Conservation (phyloP, 2,329 filamentous ascomycete genomes). For the Triangularia setosa region DNA sequence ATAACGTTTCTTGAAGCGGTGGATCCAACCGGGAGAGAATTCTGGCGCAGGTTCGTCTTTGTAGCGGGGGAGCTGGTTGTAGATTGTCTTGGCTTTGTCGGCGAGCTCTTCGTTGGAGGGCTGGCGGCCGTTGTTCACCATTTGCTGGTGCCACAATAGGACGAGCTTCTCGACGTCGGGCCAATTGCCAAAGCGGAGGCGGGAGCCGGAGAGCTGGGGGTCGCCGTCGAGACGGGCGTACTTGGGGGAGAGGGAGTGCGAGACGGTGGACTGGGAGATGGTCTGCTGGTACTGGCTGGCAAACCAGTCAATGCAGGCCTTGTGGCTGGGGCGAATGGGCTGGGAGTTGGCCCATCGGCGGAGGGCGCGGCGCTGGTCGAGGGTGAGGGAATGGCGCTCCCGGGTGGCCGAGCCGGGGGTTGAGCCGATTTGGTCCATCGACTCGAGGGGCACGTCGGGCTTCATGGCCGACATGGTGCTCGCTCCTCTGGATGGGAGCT, state of each 20-base stretch:
- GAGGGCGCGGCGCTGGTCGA: constrained; percentile 58
- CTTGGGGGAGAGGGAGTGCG: constrained; percentile 58
- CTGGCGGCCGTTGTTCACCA: constrained; percentile 49
- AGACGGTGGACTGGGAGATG: constrained; percentile 61
- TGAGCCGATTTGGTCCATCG: neutral
- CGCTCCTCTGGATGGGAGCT: neutral
- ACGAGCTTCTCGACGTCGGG: constrained; percentile 59
- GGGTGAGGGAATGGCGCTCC: constrained; percentile 57
- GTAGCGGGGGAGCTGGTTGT: constrained; percentile 55
- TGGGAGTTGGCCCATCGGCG: constrained; percentile 58
- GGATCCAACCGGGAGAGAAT: constrained; percentile 62
- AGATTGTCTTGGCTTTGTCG: constrained; percentile 59
- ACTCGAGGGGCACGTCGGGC: constrained; percentile 10
- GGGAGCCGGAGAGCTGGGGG: constrained; percentile 58
- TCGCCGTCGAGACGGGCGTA: constrained; percentile 60
- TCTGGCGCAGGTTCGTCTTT: constrained; percentile 58
- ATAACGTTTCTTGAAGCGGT: constrained; percentile 62
- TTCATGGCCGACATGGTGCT: constrained; percentile 19
- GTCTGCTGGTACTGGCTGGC: constrained; percentile 53
- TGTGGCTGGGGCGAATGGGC: constrained; percentile 54
- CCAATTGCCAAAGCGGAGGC: constrained; percentile 61
- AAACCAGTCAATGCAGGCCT: constrained; percentile 63
- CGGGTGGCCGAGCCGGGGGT: constrained; percentile 16
- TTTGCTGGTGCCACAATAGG: constrained; percentile 52
- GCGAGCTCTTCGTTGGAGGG: constrained; percentile 60